Evolutionary conservation across 768 basidiomycete genomes (phyloP).

Genomic region (Xerocomellus chrysenteron): DNA sequence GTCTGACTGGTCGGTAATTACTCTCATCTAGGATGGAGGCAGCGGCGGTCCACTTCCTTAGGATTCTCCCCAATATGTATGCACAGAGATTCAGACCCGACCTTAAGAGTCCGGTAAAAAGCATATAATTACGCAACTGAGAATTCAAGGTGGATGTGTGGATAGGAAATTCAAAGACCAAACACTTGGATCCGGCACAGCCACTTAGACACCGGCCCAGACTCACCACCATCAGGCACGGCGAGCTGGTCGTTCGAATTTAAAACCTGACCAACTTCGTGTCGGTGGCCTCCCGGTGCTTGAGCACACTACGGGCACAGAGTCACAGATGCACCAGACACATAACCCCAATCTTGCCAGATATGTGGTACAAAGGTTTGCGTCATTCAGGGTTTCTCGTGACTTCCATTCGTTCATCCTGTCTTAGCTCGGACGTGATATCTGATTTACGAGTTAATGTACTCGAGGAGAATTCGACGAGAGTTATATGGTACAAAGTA

Average conservation of each 20-base stretch:
- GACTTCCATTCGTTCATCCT: neutral
- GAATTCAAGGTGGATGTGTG: no score
- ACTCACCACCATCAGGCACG: neutral
- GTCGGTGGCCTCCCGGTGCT: neutral
- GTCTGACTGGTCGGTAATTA: no score
- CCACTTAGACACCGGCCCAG: conserved; percentile 5
- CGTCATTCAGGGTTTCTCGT: neutral
- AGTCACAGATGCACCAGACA: conserved; percentile 18
- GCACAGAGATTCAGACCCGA: no score
- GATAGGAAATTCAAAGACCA: no score
- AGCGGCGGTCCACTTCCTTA: neutral
- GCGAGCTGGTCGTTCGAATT: conserved; percentile 12
- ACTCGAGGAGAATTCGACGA: conserved; percentile 52
- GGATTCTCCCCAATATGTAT: no score
- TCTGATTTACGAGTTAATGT: conserved; percentile 68
- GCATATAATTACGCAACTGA: no score
- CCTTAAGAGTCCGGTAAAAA: no score
- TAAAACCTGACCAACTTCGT: conserved; percentile 10
- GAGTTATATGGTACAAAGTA: conserved; percentile 76
- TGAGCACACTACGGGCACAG: neutral
- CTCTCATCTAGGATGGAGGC: no score
- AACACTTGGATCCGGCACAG: conserved; percentile 9
- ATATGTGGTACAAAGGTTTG: conserved; percentile 34
- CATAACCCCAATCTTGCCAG: conserved; percentile 30
- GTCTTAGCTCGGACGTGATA: conserved; percentile 67